A percentile compares a stretch with the other conserved stretches of the same genome.
Evolutionary conservation across 352 stramenopile species (phyloP).

Genomic region (Pythium plurisporium): DNA sequence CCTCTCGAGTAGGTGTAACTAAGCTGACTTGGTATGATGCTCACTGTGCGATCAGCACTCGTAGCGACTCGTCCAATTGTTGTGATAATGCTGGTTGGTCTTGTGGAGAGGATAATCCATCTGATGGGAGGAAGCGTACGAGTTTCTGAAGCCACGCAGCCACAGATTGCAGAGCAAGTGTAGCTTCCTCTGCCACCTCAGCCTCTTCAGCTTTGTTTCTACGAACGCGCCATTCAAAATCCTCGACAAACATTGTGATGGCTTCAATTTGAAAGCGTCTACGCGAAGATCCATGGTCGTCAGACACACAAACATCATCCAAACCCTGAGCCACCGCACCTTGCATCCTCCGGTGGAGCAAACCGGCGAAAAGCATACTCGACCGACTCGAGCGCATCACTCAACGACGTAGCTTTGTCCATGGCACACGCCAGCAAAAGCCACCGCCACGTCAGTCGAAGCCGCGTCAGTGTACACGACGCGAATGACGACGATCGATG

Average conservation of each 20-base stretch:
- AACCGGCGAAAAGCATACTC: constrained; percentile 62
- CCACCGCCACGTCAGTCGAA: constrained; percentile 62
- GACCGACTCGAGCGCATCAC: constrained; percentile 42
- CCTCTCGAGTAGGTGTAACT: too few species aligned
- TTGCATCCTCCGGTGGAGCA: constrained; percentile 29
- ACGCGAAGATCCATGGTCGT: too few species aligned
- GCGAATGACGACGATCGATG: constrained; percentile 35
- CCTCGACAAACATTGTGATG: constrained; percentile 37
- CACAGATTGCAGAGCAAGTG: constrained; percentile 8
- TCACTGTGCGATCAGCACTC: too few species aligned
- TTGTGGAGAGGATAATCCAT: constrained; percentile 2
- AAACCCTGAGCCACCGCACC: constrained; percentile 23
- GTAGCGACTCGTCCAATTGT: constrained; percentile 8
- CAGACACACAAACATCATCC: neutral
- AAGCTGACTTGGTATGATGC: too few species aligned
- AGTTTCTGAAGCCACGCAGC: constrained; percentile 51
- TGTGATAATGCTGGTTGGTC: neutral
- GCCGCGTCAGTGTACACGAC: constrained; percentile 24
- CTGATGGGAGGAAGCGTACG: constrained; percentile 45
- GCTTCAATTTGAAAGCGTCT: constrained; percentile 56
- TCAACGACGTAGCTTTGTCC: neutral
- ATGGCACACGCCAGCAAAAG: constrained; percentile 26
- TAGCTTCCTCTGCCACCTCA: neutral
- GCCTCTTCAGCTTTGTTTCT: neutral
- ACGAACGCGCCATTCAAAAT: constrained; percentile 41